Percentiles rank a stretch among this genome's conserved stretches.
These are phyloP conservation scores for Kickxella alabastrina DNA, from an alignment of 192 early-diverging fungal genomes.

Conservation along the genomic window DNA sequence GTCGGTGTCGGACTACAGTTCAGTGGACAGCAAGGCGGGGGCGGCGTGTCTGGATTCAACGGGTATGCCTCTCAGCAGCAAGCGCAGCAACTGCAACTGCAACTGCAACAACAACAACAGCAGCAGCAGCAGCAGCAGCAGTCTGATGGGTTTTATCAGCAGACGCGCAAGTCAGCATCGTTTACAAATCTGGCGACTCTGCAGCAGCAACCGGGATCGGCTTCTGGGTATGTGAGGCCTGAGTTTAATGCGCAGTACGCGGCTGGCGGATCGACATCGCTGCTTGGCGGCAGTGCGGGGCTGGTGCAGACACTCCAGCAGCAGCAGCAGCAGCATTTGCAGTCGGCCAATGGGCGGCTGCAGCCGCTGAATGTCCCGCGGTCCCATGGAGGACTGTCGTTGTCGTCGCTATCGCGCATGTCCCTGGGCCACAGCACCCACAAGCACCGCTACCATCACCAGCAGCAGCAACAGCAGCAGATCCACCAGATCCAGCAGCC, in stretches of 20 bases:
- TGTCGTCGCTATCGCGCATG: constrained; percentile 7
- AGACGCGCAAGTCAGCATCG: constrained; percentile 25
- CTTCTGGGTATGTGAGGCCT: not conserved
- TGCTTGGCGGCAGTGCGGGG: constrained; percentile 1
- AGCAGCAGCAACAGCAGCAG: constrained; percentile 8
- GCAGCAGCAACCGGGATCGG: constrained; percentile 3
- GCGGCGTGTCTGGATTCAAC: no score
- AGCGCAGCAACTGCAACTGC: constrained; percentile 11
- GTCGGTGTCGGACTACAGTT: constrained; percentile 10
- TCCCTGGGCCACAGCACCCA: constrained; percentile 10
- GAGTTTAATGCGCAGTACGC: constrained; percentile 1
- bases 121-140: constrained; percentile 25
- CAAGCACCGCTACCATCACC: not conserved
- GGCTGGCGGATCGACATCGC: not conserved
- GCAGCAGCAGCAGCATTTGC: constrained; percentile 10
- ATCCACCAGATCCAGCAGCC: not conserved
- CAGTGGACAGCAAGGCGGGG: no score
- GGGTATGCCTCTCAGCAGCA: no score
- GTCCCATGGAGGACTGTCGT: constrained; percentile 7
- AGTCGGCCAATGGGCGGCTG: constrained; percentile 4
- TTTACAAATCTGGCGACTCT: constrained; percentile 28
- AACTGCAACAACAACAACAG: constrained; percentile 25
- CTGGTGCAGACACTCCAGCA: constrained; percentile 2
- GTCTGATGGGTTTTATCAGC: constrained; percentile 9
- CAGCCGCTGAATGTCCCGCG: constrained; percentile 9